Percentiles rank a stretch among this genome's conserved stretches.
phyloP scores from a whole-genome alignment of 2,329 filamentous ascomycete species.

The Colletotrichum gloeosporioides region DNA sequence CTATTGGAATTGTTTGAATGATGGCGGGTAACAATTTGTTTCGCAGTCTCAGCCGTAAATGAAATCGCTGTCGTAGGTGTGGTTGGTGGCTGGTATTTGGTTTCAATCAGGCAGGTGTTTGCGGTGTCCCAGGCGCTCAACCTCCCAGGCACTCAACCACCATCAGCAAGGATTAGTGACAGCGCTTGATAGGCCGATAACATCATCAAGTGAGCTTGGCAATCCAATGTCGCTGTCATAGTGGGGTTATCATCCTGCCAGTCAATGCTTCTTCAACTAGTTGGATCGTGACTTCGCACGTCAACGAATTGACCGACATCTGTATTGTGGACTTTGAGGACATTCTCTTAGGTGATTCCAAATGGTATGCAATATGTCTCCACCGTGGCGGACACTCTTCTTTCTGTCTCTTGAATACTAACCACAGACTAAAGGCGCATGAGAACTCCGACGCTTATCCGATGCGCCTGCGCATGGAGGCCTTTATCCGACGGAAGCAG shows the following conservation, averaged over 20 bases:
- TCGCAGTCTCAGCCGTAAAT: neutral
- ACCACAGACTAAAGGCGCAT: neutral
- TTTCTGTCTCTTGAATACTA: neutral
- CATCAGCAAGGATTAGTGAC: neutral
- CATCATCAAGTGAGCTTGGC: neutral
- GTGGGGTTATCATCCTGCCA: neutral
- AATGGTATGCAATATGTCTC: neutral
- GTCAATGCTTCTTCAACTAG: neutral
- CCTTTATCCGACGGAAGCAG: conserved; percentile 92
- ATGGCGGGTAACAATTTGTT: neutral
- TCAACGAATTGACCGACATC: neutral
- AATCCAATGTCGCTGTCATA: neutral
- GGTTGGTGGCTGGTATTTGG: neutral
- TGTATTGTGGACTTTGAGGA: neutral
- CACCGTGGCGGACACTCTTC: neutral
- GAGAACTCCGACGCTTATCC: conserved; percentile 45
- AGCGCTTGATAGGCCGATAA: neutral
- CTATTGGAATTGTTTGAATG: neutral
- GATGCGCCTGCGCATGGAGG: conserved; percentile 97
- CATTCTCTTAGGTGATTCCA: neutral
- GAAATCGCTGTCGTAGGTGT: neutral
- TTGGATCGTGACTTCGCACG: neutral
- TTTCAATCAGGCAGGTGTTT: neutral
- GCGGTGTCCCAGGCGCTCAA: neutral
- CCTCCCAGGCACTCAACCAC: neutral